A percentile compares a stretch with the other conserved stretches of the same genome.
phyloP scores from a whole-genome alignment of 2,329 filamentous ascomycete genomes.

The Trichoderma cornu-damae region DNA sequence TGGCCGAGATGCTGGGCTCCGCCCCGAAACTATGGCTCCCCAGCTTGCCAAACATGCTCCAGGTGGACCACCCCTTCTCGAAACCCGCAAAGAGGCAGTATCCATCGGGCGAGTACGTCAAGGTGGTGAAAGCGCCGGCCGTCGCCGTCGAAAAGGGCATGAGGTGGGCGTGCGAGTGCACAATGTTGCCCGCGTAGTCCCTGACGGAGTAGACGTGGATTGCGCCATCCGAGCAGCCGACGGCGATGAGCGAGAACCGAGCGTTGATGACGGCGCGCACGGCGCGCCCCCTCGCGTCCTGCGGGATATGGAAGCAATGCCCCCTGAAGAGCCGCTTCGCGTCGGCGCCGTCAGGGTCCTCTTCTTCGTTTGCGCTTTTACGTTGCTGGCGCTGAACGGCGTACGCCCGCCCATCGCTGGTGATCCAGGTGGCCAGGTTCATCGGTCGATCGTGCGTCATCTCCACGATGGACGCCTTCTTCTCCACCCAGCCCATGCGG shows the following conservation, averaged over 20 bases:
- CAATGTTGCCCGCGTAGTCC: conserved; percentile 91
- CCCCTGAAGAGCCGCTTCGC: conserved; percentile 74
- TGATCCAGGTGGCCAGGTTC: conserved; percentile 92
- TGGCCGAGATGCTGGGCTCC: conserved; percentile 57
- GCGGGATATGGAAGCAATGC: conserved; percentile 80
- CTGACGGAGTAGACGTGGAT: conserved; percentile 87
- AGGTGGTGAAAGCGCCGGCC: conserved; percentile 65
- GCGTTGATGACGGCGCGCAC: conserved; percentile 82
- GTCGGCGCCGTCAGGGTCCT: conserved; percentile 42
- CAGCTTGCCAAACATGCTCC: conserved; percentile 94
- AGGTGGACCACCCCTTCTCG: conserved; percentile 87
- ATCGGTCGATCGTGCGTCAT: conserved; percentile 95
- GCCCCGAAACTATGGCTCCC: conserved; percentile 77
- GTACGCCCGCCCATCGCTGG: conserved; percentile 79
- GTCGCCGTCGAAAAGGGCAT: conserved; percentile 61
- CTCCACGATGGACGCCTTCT: conserved; percentile 68
- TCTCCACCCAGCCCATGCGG: conserved; percentile 79
- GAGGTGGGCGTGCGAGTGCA: conserved; percentile 72
- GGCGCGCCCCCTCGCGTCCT: conserved; percentile 55
- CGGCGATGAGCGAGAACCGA: conserved; percentile 84
- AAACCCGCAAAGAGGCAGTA: conserved; percentile 95
- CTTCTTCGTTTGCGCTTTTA: conserved; percentile 33
- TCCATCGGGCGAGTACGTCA: conserved; percentile 89
- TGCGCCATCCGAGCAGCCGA: conserved; percentile 73
- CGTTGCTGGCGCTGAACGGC: conserved; percentile 70